A percentile compares a stretch with the other conserved stretches of the same genome.
phyloP scores from a whole-genome alignment of 1,284 basidiomycete species.

The Sphagnurus paluster region DNA sequence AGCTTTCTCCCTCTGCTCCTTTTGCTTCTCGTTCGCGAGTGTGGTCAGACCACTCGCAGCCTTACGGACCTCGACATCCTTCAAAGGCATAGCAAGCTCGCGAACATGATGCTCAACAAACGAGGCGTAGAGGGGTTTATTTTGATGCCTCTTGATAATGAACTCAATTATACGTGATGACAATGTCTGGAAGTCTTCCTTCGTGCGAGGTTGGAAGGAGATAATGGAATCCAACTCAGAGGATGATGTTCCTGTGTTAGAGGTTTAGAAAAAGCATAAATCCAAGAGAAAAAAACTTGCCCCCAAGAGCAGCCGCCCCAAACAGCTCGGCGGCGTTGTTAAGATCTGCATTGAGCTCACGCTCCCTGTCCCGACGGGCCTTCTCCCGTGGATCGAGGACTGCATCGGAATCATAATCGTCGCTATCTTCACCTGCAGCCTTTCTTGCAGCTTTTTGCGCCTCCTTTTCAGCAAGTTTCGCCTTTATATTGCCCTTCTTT shows the following conservation, averaged over 20 bases:
- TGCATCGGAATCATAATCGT: constrained; percentile 71
- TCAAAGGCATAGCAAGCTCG: constrained; percentile 71
- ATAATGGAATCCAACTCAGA: constrained; percentile 70
- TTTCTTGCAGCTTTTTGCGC: constrained; percentile 57
- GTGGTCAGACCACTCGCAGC: constrained; percentile 80
- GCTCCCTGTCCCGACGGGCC: constrained; percentile 72
- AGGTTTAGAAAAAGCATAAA: constrained; percentile 1
- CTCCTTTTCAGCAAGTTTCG: constrained; percentile 88
- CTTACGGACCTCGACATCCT: constrained; percentile 88
- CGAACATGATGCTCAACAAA: constrained; percentile 85
- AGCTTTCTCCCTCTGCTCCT: constrained; percentile 80
- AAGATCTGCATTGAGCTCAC: constrained; percentile 83
- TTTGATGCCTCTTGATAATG: constrained; percentile 74
- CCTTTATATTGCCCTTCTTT: constrained; percentile 90
- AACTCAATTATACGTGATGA: constrained; percentile 72
- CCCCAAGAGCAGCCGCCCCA: constrained; percentile 68
- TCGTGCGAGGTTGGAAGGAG: constrained; percentile 77
- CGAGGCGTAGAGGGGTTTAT: constrained; percentile 76
- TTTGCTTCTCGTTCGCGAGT: constrained; percentile 92
- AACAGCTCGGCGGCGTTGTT: constrained; percentile 81
- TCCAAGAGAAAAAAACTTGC: constrained; percentile 37
- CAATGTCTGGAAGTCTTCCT: constrained; percentile 79
- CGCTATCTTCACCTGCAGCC: constrained; percentile 39
- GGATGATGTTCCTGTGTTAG: constrained; percentile 55
- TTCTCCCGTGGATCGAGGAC: constrained; percentile 81